These are phyloP conservation scores for Ophiocordyceps polyrhachis-furcata DNA, from an alignment of 2,329 filamentous ascomycete genomes.

Conservation along the genomic window DNA sequence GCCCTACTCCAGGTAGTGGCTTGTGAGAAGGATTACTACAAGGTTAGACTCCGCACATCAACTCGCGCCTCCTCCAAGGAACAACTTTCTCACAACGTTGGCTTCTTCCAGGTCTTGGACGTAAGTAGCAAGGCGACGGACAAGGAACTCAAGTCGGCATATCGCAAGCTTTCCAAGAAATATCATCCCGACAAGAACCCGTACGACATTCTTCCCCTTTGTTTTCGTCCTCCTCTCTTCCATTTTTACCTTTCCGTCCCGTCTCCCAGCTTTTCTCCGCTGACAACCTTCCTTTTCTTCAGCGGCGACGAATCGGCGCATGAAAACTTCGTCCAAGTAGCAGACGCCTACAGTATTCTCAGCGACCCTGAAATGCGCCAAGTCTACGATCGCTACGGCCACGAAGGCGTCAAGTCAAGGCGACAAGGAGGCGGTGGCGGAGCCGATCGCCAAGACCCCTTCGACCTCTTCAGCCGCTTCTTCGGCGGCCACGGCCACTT, in stretches of 20 bases:
- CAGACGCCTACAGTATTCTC: conserved; percentile 88
- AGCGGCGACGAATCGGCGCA: conserved; percentile 65
- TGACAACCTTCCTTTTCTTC: neutral
- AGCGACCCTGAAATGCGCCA: conserved; percentile 61
- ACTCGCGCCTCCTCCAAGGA: neutral
- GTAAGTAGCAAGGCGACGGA: conserved; percentile 64
- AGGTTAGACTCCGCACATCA: conserved; percentile 25
- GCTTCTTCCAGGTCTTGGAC: conserved; percentile 46
- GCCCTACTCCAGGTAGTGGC: conserved; percentile 33
- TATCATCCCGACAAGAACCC: conserved; percentile 97
- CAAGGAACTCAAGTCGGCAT: conserved; percentile 82
- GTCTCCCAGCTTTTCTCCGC: too few species aligned
- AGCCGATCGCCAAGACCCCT: conserved; percentile 58
- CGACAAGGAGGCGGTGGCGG: conserved; percentile 37
- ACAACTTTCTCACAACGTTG: neutral
- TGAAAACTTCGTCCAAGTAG: conserved; percentile 82
- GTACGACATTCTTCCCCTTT: conserved; percentile 33
- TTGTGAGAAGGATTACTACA: conserved; percentile 60
- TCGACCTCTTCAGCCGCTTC: conserved; percentile 91
- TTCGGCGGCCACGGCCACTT: conserved; percentile 85
- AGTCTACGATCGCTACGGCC: conserved; percentile 87
- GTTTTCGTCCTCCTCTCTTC: neutral
- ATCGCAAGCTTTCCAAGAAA: conserved; percentile 82
- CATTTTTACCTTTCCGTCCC: neutral
- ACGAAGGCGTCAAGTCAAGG: conserved; percentile 76